Conservation (phyloP, 768 basidiomycete species). For the Psilocybe subaeruginosa region DNA sequence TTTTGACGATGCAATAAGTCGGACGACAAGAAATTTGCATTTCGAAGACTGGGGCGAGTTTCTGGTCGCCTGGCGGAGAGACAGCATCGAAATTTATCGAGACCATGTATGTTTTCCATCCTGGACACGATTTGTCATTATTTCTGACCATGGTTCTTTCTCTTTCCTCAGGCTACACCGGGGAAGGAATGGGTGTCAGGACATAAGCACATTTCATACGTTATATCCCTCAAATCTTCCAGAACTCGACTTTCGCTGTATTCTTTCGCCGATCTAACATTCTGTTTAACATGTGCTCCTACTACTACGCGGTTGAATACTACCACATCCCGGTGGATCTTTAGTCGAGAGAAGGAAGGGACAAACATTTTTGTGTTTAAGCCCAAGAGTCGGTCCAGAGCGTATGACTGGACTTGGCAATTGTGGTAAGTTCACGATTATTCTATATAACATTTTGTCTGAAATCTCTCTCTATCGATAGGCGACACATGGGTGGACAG, state of each 20-base stretch:
- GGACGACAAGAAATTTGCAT: conserved; percentile 59
- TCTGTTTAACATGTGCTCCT: conserved; percentile 73
- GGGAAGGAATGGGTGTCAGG: conserved; percentile 68
- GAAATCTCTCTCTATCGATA: conserved; percentile 27
- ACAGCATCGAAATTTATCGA: conserved; percentile 80
- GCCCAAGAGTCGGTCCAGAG: conserved; percentile 72
- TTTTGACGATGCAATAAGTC: conserved; percentile 73
- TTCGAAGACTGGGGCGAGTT: conserved; percentile 81
- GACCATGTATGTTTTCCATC: conserved; percentile 64
- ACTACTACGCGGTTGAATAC: conserved; percentile 42
- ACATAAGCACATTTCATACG: conserved; percentile 78
- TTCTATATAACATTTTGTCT: not conserved
- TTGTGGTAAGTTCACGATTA: conserved; percentile 57
- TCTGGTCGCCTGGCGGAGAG: conserved; percentile 82
- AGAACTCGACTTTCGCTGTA: conserved; percentile 81
- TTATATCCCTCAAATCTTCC: conserved; percentile 69
- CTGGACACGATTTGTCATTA: not conserved
- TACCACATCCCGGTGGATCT: conserved; percentile 47
- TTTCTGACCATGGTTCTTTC: conserved; percentile 13
- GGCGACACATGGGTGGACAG: conserved; percentile 73
- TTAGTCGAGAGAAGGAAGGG: conserved; percentile 59
- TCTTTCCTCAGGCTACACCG: conserved; percentile 51
- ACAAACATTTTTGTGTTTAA: conserved; percentile 91
- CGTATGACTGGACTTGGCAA: conserved; percentile 90
- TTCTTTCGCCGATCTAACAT: conserved; percentile 84